These are phyloP conservation scores for Neofusicoccum parvum DNA, from an alignment of 2,329 filamentous ascomycete species.

Conservation along the genomic window DNA sequence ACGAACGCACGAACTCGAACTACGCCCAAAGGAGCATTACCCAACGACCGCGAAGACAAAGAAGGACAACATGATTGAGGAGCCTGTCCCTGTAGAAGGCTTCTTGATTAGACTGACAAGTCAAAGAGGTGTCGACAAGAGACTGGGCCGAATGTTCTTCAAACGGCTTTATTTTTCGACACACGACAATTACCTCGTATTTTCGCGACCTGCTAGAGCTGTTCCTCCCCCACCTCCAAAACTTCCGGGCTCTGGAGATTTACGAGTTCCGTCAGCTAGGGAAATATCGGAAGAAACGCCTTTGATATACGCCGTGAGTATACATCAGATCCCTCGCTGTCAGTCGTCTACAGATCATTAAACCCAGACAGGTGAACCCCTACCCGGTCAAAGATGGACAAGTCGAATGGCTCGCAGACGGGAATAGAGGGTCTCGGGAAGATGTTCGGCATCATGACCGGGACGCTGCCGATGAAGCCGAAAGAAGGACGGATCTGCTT, in stretches of 20 bases:
- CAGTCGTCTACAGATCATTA: not conserved
- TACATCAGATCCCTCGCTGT: not conserved
- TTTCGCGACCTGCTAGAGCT: constrained; percentile 62
- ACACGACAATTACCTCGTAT: constrained; percentile 65
- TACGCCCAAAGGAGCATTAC: constrained; percentile 67
- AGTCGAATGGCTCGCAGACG: constrained; percentile 59
- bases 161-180: constrained; percentile 67
- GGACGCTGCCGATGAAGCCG: constrained; percentile 61
- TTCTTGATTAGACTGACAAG: constrained; percentile 67
- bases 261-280: constrained; percentile 55
- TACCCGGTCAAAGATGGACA: constrained; percentile 58
- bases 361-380: constrained; percentile 50
- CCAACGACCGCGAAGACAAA: constrained; percentile 50
- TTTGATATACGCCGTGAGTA: constrained; percentile 54
- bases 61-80: constrained; percentile 45
- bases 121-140: constrained; percentile 61
- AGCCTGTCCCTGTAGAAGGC: constrained; percentile 66
- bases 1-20: constrained; percentile 65
- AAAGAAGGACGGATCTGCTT: constrained; percentile 61
- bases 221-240: constrained; percentile 60
- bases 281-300: constrained; percentile 61
- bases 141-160: constrained; percentile 63
- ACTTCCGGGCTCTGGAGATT: constrained; percentile 46
- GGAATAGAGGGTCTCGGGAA: constrained; percentile 43
- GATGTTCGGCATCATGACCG: constrained; percentile 56